Percentiles rank a stretch among this genome's conserved stretches.
phyloP scores from a whole-genome alignment of 2,329 filamentous ascomycete genomes.

The Aspergillus clavatus region DNA sequence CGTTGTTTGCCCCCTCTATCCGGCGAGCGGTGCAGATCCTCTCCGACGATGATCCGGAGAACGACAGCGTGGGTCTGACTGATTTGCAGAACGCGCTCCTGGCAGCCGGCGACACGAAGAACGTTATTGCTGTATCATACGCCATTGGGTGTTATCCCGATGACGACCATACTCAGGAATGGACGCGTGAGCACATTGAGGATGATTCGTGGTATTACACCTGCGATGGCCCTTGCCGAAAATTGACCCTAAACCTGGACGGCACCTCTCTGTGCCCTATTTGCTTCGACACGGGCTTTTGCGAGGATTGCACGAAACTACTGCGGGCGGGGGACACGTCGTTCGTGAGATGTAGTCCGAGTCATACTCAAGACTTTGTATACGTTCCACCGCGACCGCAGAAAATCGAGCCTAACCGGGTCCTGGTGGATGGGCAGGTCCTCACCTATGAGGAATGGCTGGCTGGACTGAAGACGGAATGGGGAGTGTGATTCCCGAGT shows the following conservation, averaged over 20 bases:
- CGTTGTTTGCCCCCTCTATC: constrained; percentile 4
- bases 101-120: constrained; percentile 6
- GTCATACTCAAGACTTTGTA: constrained; percentile 5
- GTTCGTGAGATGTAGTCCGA: constrained; percentile 2
- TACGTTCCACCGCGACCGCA: constrained; percentile 3
- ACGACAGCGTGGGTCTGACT: background rate
- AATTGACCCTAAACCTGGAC: background rate
- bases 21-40: constrained; percentile 2
- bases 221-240: constrained; percentile 7
- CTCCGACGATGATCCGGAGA: constrained; percentile 10
- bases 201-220: background rate
- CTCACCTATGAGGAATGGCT: constrained; percentile 3
- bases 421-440: constrained; percentile 4
- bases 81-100: constrained; percentile 3
- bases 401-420: background rate
- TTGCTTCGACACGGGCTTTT: constrained; percentile 9
- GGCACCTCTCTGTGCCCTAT: constrained; percentile 5
- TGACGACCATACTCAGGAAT: background rate
- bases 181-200: background rate
- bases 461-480: constrained; percentile 2
- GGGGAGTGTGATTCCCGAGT: background rate
- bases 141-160: background rate
- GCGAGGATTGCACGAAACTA: constrained; percentile 1
- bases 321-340: background rate
- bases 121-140: constrained; percentile 2